Evolutionary conservation across 2,329 filamentous ascomycete genomes (phyloP), one percentile per base, ranked within the genome.

Genomic region (Trichoderma breve): DNA sequence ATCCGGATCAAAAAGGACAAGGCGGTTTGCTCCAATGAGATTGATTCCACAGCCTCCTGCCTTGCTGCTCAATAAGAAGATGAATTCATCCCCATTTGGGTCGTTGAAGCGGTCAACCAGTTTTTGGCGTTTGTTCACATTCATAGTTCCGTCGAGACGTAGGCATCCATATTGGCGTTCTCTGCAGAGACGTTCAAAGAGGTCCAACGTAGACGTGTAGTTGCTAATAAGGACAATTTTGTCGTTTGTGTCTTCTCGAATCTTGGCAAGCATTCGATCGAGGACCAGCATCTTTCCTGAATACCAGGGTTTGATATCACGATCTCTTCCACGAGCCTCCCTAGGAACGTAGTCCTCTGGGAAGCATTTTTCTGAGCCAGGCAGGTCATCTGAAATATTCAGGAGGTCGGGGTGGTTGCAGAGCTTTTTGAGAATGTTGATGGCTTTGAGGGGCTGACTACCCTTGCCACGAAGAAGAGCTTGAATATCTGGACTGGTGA

Each of bases 181-280:
- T 55, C 95, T 93, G 79, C 96, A 99, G 9, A 99, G 88, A 73
- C 90, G 91, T 76, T 97, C 95, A 79, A 99, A 98, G 3, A 99
- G 87, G 81, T 99, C 96, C 4, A 99, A 88, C 0, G 96, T 99
- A 77, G 96, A 93, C 0, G 96, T 99, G 82, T 98, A 99, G 79
- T 99, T 99, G 82, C 94, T 97, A 81, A 99, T 99, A 71, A 99
- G 89, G 14, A 99, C 96, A 77, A 99, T 99, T 82, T 99, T 99
- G 87, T 99, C 96, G 77, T 97, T 98, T 0, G 96, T 98, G 78
- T 98, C 95, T 77, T 95, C 91, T 18, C 94, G 93, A 76, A 99
- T 99, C 32, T 95, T 92, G 39, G 95, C 94, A 64, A 99, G 89
- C 97, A 99, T 99, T 71, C 95, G 91, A 79, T 98, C 96, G n/a